Conservation (phyloP, 495 filamentous ascomycete genomes). For the Daldinia bambusicola region DNA sequence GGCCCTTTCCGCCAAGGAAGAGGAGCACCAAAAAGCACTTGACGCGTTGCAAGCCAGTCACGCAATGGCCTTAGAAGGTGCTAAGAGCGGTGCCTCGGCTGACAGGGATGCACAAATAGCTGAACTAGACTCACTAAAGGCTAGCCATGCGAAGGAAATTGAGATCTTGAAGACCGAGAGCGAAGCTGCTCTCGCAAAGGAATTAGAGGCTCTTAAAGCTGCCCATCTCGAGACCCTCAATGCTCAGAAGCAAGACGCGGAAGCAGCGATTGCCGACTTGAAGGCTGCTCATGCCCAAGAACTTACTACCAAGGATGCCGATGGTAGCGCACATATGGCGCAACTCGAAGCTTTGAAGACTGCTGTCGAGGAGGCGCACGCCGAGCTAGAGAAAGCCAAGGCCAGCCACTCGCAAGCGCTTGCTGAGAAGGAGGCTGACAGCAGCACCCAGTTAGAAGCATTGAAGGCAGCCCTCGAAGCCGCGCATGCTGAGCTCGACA, state of each 20-base stretch:
- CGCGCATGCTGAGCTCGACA: slow-evolving; percentile 40
- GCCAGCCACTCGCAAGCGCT: slow-evolving; percentile 50
- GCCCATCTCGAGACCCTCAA: slow-evolving; percentile 53
- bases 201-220: slow-evolving; percentile 55
- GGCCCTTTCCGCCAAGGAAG: slow-evolving; percentile 54
- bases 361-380: slow-evolving; percentile 35
- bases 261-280: slow-evolving; percentile 51
- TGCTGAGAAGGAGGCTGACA: slow-evolving; percentile 44
- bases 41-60: slow-evolving; percentile 58
- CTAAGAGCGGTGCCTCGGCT: slow-evolving; percentile 54
- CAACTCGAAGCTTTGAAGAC: slow-evolving; percentile 51
- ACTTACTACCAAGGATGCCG: slow-evolving; percentile 36
- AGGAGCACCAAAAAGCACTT: slow-evolving; percentile 54
- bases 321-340: slow-evolving; percentile 42
- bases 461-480: slow-evolving; percentile 42
- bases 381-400: slow-evolving; percentile 36
- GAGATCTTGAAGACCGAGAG: slow-evolving; percentile 55
- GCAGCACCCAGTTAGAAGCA: slow-evolving; percentile 45
- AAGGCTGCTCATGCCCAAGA: slow-evolving; percentile 53
- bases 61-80: slow-evolving; percentile 57
- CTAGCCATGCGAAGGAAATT: slow-evolving; percentile 58
- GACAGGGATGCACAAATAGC: slow-evolving; percentile 50
- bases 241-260: slow-evolving; percentile 45
- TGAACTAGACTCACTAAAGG: slow-evolving; percentile 58
- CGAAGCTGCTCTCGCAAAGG: slow-evolving; percentile 50